phyloP scores from a whole-genome alignment of 2,329 filamentous ascomycete species.

The Ophiostoma sp. region DNA sequence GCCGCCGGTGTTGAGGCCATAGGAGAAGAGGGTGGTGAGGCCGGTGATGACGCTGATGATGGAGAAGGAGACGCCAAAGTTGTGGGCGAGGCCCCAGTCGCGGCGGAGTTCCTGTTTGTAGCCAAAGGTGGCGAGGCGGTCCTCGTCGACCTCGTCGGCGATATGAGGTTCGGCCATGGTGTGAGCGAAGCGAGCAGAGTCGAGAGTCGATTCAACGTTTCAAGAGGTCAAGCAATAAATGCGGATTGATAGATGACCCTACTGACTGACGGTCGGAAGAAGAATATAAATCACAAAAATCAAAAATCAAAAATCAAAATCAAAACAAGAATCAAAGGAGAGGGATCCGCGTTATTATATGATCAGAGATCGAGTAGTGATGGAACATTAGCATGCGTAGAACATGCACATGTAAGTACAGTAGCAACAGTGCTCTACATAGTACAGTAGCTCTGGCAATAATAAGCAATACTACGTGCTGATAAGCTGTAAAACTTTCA shows the following conservation, averaged over 20 bases:
- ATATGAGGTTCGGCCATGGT: slow-evolving; percentile 29
- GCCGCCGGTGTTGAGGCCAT: slow-evolving; percentile 52
- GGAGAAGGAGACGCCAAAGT: slow-evolving; percentile 58
- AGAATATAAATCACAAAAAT: not conserved
- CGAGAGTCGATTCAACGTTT: not conserved
- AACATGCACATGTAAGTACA: not conserved
- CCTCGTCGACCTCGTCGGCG: slow-evolving; percentile 42
- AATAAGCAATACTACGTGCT: not conserved
- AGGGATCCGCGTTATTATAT: slow-evolving; percentile 3
- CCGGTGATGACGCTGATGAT: slow-evolving; percentile 59
- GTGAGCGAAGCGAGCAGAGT: not conserved
- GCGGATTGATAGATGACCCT: not conserved
- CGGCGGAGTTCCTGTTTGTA: slow-evolving; percentile 56
- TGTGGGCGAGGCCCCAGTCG: slow-evolving; percentile 55
- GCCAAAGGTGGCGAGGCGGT: slow-evolving; percentile 50
- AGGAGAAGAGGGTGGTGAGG: slow-evolving; percentile 53
- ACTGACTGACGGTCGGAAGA: not conserved
- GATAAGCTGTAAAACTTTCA: slow-evolving; percentile 11
- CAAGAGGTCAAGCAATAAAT: not conserved
- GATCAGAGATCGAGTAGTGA: not conserved
- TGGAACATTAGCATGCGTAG: not conserved
- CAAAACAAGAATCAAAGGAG: not conserved
- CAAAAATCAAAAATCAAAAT: not conserved
- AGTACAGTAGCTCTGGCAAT: not conserved
- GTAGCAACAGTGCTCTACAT: not conserved